These are phyloP conservation scores for Prunus campanulata DNA, from an alignment of 306 rosid species.

Conservation along the genomic window DNA sequence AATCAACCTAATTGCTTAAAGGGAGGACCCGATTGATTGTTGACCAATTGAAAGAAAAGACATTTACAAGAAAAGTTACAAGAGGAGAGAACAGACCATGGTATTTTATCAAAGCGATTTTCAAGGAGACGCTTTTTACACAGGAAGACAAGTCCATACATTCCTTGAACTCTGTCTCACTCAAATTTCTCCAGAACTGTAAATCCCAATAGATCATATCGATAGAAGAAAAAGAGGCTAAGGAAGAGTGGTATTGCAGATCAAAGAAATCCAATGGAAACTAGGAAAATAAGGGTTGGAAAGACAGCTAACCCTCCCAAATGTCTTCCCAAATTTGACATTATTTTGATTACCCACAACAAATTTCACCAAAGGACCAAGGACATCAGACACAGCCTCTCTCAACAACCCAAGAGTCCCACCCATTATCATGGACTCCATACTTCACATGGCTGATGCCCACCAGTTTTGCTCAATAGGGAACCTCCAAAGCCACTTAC, in stretches of 20 bases:
- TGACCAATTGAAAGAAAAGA: background rate
- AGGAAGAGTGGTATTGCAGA: background rate
- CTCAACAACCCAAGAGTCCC: background rate
- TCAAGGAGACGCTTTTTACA: background rate
- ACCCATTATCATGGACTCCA: background rate
- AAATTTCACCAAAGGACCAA: background rate
- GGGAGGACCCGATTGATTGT: background rate
- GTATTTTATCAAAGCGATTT: background rate
- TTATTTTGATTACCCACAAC: background rate
- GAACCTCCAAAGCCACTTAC: background rate
- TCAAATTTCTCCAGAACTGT: background rate
- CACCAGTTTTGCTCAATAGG: too few species aligned
- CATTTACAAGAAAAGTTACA: background rate
- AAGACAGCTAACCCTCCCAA: background rate
- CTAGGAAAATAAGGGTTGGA: background rate
- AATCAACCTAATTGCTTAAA: background rate
- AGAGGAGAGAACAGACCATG: background rate
- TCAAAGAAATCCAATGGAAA: background rate
- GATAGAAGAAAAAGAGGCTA: background rate
- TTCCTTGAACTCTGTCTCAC: background rate
- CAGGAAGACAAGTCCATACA: background rate
- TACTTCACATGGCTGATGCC: background rate
- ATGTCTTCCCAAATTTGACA: background rate
- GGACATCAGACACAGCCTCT: background rate
- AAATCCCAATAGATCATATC: background rate